Conservation (phyloP, 1,284 basidiomycete species). For the Rhodotorula sp. region DNA sequence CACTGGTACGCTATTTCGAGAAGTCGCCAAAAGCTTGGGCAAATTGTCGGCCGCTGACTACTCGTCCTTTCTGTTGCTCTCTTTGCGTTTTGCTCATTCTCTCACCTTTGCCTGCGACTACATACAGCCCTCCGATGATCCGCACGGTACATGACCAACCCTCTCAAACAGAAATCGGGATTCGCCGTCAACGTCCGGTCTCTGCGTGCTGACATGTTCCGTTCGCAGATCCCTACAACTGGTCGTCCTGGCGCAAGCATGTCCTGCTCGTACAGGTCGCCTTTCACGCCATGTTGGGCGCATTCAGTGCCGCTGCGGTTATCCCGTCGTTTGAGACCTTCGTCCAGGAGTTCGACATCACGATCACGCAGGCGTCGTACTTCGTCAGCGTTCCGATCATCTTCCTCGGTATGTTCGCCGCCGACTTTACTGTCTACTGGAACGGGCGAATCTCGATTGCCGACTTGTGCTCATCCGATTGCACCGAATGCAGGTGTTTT, state of each 20-base stretch:
- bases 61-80: no score
- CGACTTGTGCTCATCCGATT: no score
- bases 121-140: slow-evolving; percentile 19
- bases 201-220: no score
- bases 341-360: slow-evolving; percentile 14
- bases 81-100: no score
- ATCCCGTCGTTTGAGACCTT: slow-evolving; percentile 33
- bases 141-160: not conserved
- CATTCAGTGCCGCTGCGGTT: slow-evolving; percentile 6
- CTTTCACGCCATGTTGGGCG: slow-evolving; percentile 23
- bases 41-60: no score
- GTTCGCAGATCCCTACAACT: slow-evolving; percentile 32
- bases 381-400: slow-evolving; percentile 26
- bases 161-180: not conserved
- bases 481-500: not conserved
- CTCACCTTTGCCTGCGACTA: not conserved
- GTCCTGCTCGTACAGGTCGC: slow-evolving; percentile 25
- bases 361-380: slow-evolving; percentile 29
- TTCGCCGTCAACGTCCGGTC: not conserved
- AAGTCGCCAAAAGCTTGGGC: no score
- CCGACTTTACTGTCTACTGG: no score
- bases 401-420: slow-evolving; percentile 14
- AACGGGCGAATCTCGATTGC: no score
- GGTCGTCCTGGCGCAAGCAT: slow-evolving; percentile 32
- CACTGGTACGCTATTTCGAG: slow-evolving; percentile 9